These are phyloP conservation scores for Daldinia bambusicola DNA, from an alignment of 495 filamentous ascomycete species.

Conservation along the genomic window DNA sequence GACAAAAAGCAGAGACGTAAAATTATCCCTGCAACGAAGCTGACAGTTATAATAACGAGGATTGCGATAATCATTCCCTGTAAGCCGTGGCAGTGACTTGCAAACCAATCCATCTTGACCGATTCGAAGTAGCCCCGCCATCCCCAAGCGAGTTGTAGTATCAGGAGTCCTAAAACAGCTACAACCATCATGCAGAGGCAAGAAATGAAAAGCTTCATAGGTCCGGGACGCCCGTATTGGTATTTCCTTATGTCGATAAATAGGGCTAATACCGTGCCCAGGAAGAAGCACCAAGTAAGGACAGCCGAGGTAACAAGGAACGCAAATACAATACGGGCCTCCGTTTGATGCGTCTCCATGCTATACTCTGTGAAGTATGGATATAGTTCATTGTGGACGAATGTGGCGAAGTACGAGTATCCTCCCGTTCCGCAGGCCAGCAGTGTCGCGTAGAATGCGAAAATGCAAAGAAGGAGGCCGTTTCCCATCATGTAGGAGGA, in stretches of 20 bases:
- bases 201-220: not conserved
- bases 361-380: slow-evolving; percentile 14
- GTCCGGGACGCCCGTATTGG: too few species aligned
- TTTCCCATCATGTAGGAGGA: not conserved
- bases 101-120: not conserved
- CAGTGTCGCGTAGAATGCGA: not conserved
- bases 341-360: not conserved
- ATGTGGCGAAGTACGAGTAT: slow-evolving; percentile 22
- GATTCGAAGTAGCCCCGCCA: slow-evolving; percentile 20
- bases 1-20: too few species aligned
- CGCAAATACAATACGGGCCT: not conserved
- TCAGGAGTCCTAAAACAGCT: not conserved
- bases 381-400: slow-evolving; percentile 12
- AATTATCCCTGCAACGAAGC: too few species aligned
- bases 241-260: not conserved
- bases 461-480: too few species aligned
- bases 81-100: slow-evolving; percentile 11
- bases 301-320: slow-evolving; percentile 13
- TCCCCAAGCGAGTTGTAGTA: not conserved
- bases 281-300: not conserved
- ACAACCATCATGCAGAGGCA: not conserved
- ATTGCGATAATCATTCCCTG: not conserved
- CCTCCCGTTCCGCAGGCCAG: not conserved
- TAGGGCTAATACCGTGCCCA: not conserved
- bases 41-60: not conserved